Evolutionary conservation across 2,329 filamentous ascomycete genomes (phyloP).

Genomic region (Epichloe glyceriae): DNA sequence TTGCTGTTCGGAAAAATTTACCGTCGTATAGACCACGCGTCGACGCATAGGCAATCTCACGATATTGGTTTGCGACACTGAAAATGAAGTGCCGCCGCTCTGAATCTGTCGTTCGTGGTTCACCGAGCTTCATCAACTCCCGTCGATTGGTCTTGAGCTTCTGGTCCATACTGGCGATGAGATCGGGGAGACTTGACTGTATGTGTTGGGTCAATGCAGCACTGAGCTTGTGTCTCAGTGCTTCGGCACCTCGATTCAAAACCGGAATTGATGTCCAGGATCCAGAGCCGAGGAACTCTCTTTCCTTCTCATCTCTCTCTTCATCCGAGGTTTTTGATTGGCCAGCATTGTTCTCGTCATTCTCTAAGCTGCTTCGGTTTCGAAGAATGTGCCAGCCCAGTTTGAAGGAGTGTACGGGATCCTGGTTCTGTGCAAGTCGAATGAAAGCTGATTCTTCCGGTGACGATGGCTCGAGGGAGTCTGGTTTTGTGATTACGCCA

Average conservation of each 20-base stretch:
- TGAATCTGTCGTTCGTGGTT: neutral
- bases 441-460: slow-evolving; percentile 14
- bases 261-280: slow-evolving; percentile 9
- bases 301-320: slow-evolving; percentile 16
- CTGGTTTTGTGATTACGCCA: slow-evolving; percentile 45
- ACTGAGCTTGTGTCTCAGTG: slow-evolving; percentile 6
- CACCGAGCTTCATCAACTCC: neutral
- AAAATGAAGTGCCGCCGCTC: neutral
- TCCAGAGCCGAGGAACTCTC: slow-evolving; percentile 15
- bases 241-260: slow-evolving; percentile 6
- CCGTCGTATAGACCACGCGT: neutral
- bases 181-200: slow-evolving; percentile 3
- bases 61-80: neutral
- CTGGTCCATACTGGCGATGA: slow-evolving; percentile 4
- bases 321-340: neutral
- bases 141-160: slow-evolving; percentile 4
- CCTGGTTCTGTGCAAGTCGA: neutral
- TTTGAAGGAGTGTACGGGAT: slow-evolving; percentile 16
- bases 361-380: slow-evolving; percentile 24
- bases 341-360: slow-evolving; percentile 6
- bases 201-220: slow-evolving; percentile 4
- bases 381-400: slow-evolving; percentile 27
- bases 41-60: neutral
- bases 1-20: neutral
- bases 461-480: slow-evolving; percentile 25